Base-by-base conservation (phyloP, 192 early-diverging fungal species). In the Globomyces pollinis-pini region DNA sequence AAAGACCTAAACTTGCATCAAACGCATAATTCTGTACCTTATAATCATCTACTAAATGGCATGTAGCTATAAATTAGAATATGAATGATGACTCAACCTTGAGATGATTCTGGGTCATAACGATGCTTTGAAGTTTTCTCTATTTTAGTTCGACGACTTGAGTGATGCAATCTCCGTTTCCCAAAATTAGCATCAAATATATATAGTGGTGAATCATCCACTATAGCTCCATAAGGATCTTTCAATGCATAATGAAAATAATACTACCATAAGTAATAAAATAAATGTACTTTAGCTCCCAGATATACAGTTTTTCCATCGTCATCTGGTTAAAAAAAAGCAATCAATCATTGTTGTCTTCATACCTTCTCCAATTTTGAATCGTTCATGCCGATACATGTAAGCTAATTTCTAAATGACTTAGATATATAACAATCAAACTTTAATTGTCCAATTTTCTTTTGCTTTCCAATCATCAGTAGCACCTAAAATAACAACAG, bases 351-450 rank as follows among this genome's bases (percentile, higher is more conserved):
- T n/a, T n/a, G n/a, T n/a, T n/a, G n/a, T n/a, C n/a, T n/a, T n/a
- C n/a, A n/a, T n/a, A n/a, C n/a, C n/a, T 50, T 90, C 86, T n/a
- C 88, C 86, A 18, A 88, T 70, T 60, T 88, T 90, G 70, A 88
- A 90, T 44, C 77, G 74, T 50, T 88, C 75, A 28, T 71, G 63
- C 26, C 70, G 63, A 57, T 84, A 86, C 32, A 35, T 6, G 13
- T 60, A 41, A n/a, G 65, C 21, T 5, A 65, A 49, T 2, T 45
- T 58, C 57, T 64, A 2, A 9, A 11, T 13, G 0, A 42, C 50
- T 32, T 36, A 36, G 13, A 36, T 36, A 13, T 36, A 8, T 8
- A 36, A 8, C 35, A 36, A 8, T 13, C 13, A 1, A 12, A 7
- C 5, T 12, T 13, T 28, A 49, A 31, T 49, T 24, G 65, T 72